Percentiles rank a stretch among this genome's conserved stretches.
These are phyloP conservation scores for Carpinus fangiana DNA, from an alignment of 306 rosid species.

Conservation along the genomic window DNA sequence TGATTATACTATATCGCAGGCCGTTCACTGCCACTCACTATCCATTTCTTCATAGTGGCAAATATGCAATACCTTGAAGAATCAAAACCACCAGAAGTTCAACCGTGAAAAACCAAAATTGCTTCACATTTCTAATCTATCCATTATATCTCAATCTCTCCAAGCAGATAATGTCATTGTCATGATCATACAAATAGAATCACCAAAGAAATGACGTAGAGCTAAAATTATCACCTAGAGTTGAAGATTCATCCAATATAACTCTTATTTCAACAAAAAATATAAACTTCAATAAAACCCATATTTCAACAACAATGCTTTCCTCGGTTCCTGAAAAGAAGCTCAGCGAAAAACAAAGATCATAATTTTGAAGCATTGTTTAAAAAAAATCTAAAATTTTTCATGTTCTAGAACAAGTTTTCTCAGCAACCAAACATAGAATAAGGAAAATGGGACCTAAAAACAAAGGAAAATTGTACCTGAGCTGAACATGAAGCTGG, in stretches of 20 bases:
- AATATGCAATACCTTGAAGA: conserved; percentile 8
- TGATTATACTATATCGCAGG: background rate
- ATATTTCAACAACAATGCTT: background rate
- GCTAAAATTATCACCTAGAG: background rate
- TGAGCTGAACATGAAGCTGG: conserved; percentile 48
- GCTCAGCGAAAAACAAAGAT: background rate
- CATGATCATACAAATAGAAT: background rate
- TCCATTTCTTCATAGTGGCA: background rate
- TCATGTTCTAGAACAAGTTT: background rate
- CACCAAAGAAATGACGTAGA: background rate
- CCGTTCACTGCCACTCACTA: background rate
- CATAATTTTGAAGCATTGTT: background rate
- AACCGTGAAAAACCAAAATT: background rate
- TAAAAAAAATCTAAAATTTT: background rate
- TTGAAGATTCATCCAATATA: background rate
- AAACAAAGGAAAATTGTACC: conserved; percentile 23
- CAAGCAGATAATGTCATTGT: background rate
- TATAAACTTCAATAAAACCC: background rate
- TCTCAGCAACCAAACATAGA: background rate
- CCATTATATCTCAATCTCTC: background rate
- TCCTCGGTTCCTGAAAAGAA: background rate
- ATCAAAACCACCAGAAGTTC: background rate
- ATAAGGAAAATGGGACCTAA: background rate
- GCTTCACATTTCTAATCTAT: background rate
- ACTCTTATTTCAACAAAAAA: background rate